Base-by-base conservation (phyloP, 768 basidiomycete species). In the Lactarius vividus region DNA sequence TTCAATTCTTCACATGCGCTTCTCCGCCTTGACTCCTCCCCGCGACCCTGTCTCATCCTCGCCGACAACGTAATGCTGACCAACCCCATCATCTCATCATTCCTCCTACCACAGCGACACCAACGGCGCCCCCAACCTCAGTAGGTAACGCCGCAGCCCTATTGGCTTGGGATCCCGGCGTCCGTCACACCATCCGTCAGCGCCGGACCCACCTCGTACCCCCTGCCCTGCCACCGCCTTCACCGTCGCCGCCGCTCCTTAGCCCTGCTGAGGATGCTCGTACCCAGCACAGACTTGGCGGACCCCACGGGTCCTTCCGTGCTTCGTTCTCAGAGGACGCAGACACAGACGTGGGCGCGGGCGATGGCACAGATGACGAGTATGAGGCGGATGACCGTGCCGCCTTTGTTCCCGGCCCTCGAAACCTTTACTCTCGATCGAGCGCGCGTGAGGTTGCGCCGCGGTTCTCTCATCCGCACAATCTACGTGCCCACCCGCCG, bases 51-150 rank as follows among this genome's bases (percentile, higher is more conserved):
- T 33, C 49, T 15, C 26, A 35, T 28, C 16, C 40, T 26, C 33
- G 18, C 31, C 58, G 28, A 29, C 35, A 61, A 58, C 65, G 40
- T 67, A 59, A 69, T 59, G 65, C 62, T 67, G 66, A 57, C 65
- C 68, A 63, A 52, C 39, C 15, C 20, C 33, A 39, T 53, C 46
- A 23, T 44, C 39, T 60, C 26, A 55, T 31, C 18, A 23, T 60
- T 59, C 26, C 31, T 37, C 1, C 15, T 31, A 10, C 42, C 11
- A 49, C 57, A 61, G 59, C 49, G 49, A 49, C 55, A 1, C 52
- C 40, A 11, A 15, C 63, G 18, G 28, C 23, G n/a, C 46, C 28
- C 7, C 7, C 7, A 15, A 28, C 29, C 53, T 2, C 49, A 26
- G 23, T 15, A 26, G 23, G 23, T 23, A 52, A 26, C 49, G 49